These are phyloP conservation scores for Leucocoprinus leucothites DNA, from an alignment of 768 basidiomycete species.

Conservation along the genomic window DNA sequence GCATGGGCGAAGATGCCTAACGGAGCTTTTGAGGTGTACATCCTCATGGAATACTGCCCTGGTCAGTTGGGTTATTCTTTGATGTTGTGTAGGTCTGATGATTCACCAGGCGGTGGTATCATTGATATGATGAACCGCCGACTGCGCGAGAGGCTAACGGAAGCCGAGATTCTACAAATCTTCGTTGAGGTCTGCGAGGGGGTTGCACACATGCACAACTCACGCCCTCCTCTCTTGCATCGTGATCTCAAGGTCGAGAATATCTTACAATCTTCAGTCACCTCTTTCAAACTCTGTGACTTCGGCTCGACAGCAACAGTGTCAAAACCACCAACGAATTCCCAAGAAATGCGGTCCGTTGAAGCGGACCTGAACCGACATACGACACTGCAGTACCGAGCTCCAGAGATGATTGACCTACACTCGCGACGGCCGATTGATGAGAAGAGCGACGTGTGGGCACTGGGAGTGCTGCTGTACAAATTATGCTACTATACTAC, in stretches of 20 bases:
- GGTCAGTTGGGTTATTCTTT: slow-evolving; percentile 44
- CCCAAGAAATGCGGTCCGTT: slow-evolving; percentile 80
- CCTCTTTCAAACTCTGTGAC: slow-evolving; percentile 94
- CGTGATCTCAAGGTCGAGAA: slow-evolving; percentile 99
- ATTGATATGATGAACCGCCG: slow-evolving; percentile 99
- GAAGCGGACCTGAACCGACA: slow-evolving; percentile 92
- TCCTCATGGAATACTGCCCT: slow-evolving; percentile 97
- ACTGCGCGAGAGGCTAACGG: slow-evolving; percentile 89
- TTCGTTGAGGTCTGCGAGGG: slow-evolving; percentile 98
- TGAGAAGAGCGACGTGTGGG: slow-evolving; percentile 98
- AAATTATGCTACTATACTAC: slow-evolving; percentile 99
- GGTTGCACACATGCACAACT: slow-evolving; percentile 94
- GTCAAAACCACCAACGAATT: slow-evolving; percentile 68
- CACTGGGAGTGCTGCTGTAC: slow-evolving; percentile 92
- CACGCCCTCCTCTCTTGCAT: slow-evolving; percentile 86
- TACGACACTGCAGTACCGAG: slow-evolving; percentile 95
- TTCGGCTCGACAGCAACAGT: slow-evolving; percentile 92
- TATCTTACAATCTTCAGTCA: slow-evolving; percentile 83
- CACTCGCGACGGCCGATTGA: slow-evolving; percentile 81
- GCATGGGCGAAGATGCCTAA: slow-evolving; percentile 83
- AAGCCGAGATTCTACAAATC: slow-evolving; percentile 95
- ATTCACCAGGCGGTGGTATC: slow-evolving; percentile 88
- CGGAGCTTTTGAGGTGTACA: slow-evolving; percentile 92
- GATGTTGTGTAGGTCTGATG: slow-evolving; percentile 13
- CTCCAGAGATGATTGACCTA: slow-evolving; percentile 98